Conservation (phyloP, 169 alveolate genomes). For the Eimeria nieschulzi region DNA sequence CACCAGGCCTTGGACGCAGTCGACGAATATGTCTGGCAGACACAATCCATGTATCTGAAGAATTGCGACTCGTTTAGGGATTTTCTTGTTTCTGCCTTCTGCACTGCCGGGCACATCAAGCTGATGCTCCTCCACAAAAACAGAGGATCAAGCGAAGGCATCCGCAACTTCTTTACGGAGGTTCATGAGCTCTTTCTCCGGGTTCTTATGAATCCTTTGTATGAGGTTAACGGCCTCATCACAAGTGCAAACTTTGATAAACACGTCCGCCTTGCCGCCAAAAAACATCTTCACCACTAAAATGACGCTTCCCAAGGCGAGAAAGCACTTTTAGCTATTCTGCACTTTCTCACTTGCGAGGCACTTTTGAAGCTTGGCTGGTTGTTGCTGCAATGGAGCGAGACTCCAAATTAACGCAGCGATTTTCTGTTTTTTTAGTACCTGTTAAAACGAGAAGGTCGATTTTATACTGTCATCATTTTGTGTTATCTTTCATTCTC, state of each 20-base stretch:
- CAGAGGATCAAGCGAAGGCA: constrained; percentile 78
- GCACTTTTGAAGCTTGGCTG: no score
- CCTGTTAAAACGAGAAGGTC: not conserved
- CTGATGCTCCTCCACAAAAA: constrained; percentile 86
- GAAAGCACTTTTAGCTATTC: not conserved
- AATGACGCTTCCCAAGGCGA: not conserved
- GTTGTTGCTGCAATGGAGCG: no score
- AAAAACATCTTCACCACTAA: constrained; percentile 45
- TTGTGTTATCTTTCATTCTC: not conserved
- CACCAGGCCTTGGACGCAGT: constrained; percentile 90
- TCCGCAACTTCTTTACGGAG: constrained; percentile 84
- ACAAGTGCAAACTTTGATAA: constrained; percentile 70
- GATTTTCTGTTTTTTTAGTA: no score
- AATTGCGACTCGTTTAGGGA: constrained; percentile 88
- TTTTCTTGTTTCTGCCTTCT: constrained; percentile 89
- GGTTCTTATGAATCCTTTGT: constrained; percentile 76
- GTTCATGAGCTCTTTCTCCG: constrained; percentile 88
- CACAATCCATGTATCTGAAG: constrained; percentile 84
- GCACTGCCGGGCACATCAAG: constrained; percentile 86
- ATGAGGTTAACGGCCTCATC: constrained; percentile 70
- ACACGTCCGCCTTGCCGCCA: constrained; percentile 74
- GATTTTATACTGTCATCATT: not conserved
- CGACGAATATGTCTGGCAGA: constrained; percentile 87
- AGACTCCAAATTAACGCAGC: no score
- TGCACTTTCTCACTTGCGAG: no score